Conservation (phyloP, 495 filamentous ascomycete species). For the Penicillium samsonianum region DNA sequence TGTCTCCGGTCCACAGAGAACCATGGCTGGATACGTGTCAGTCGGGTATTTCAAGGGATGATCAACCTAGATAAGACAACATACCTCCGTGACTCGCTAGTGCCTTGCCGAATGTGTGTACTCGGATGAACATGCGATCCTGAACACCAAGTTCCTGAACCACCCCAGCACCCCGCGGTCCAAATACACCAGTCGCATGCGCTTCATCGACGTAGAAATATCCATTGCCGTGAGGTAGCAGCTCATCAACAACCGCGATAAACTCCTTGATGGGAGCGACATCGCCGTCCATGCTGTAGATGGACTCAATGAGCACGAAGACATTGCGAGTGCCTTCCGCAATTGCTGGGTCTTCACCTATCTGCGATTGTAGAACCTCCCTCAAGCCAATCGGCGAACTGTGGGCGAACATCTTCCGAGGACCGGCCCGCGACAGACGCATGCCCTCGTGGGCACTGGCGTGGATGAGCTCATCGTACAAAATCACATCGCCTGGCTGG, state of each 20-base stretch:
- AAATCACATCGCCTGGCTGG: slow-evolving; percentile 65
- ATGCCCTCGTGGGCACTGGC: slow-evolving; percentile 80
- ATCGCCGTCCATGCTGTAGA: slow-evolving; percentile 91
- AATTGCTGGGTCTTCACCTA: slow-evolving; percentile 33
- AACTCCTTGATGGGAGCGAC: slow-evolving; percentile 63
- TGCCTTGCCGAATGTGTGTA: slow-evolving; percentile 79
- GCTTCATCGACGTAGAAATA: slow-evolving; percentile 80
- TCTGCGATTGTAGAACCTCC: slow-evolving; percentile 39
- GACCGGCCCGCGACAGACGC: slow-evolving; percentile 59
- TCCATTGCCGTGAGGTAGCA: slow-evolving; percentile 59
- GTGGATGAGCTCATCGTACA: slow-evolving; percentile 76
- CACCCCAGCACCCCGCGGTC: slow-evolving; percentile 62
- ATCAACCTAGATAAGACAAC: slow-evolving; percentile 16
- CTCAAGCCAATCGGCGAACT: slow-evolving; percentile 53
- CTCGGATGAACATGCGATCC: slow-evolving; percentile 62
- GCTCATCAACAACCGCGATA: slow-evolving; percentile 53
- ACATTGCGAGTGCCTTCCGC: slow-evolving; percentile 39
- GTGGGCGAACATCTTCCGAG: slow-evolving; percentile 58
- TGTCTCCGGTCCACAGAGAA: slow-evolving; percentile 49
- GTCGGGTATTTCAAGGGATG: background rate
- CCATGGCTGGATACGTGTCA: slow-evolving; percentile 29
- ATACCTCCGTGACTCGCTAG: slow-evolving; percentile 71
- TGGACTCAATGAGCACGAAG: slow-evolving; percentile 69
- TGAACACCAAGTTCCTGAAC: slow-evolving; percentile 69
- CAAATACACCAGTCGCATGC: slow-evolving; percentile 70